These are phyloP conservation scores for Gamarada debralockiae DNA, from an alignment of 495 filamentous ascomycete genomes.

Conservation along the genomic window DNA sequence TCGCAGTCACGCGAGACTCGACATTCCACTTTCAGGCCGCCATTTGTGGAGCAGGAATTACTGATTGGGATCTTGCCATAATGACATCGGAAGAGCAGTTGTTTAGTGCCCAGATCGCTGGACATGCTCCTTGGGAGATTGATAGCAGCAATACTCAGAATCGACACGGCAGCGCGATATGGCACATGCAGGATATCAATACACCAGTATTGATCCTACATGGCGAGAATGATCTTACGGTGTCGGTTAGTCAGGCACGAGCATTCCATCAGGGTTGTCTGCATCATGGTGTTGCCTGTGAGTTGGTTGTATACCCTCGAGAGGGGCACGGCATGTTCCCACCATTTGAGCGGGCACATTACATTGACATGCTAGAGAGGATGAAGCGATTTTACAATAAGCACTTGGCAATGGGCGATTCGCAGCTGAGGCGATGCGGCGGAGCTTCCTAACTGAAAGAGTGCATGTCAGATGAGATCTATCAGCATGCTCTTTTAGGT, in stretches of 20 bases:
- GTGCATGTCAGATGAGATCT: no score
- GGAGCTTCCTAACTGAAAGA: no score
- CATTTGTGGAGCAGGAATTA: conserved; percentile 5
- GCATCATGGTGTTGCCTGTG: not conserved
- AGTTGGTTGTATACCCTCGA: conserved; percentile 7
- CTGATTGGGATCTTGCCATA: conserved; percentile 1
- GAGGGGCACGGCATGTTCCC: not conserved
- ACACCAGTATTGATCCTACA: conserved; percentile 10
- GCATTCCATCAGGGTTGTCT: not conserved
- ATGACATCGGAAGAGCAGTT: not conserved
- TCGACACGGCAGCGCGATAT: not conserved
- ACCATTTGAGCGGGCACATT: not conserved
- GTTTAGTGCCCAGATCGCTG: not conserved
- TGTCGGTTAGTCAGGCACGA: not conserved
- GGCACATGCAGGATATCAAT: conserved; percentile 5
- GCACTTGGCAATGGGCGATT: no score
- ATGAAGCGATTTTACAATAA: not conserved
- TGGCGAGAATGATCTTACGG: conserved; percentile 9
- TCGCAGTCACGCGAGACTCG: not conserved
- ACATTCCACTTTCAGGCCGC: not conserved
- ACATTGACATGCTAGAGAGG: not conserved
- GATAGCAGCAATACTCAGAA: not conserved
- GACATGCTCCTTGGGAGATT: conserved; percentile 1
- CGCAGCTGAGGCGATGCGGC: no score
- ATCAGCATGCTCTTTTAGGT: no score